Evolutionary conservation across 2,329 filamentous ascomycete genomes (phyloP).

Genomic region (Epichloe typhina): DNA sequence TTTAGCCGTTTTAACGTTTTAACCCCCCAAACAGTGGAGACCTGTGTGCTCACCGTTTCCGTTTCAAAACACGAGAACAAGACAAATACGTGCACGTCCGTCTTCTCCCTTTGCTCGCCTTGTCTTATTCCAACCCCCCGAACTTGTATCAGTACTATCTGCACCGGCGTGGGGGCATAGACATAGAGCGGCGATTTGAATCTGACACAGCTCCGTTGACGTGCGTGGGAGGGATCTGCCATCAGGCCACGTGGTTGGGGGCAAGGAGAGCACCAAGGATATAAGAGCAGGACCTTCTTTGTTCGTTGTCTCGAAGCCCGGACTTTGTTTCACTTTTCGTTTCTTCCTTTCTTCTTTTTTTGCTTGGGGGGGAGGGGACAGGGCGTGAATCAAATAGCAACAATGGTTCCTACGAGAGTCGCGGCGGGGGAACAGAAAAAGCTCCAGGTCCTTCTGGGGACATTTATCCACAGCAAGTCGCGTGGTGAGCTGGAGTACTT

Average conservation of each 20-base stretch:
- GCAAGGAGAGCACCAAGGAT: too few relatives aligned
- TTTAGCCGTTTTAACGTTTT: too few relatives aligned
- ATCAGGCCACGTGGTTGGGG: too few relatives aligned
- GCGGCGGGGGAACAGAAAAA: slow-evolving; percentile 11
- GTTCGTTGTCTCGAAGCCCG: too few relatives aligned
- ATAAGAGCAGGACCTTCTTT: too few relatives aligned
- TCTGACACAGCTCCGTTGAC: too few relatives aligned
- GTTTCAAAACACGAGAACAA: too few relatives aligned
- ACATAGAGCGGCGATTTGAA: background rate
- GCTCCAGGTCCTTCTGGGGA: slow-evolving; percentile 39
- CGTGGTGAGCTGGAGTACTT: slow-evolving; percentile 36
- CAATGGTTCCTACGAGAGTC: slow-evolving; percentile 2
- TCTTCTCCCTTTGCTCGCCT: background rate
- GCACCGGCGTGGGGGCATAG: background rate
- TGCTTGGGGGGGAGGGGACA: background rate
- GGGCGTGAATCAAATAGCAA: background rate
- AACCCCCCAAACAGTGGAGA: background rate
- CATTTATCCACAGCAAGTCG: slow-evolving; percentile 39
- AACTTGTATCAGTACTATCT: background rate
- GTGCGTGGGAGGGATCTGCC: too few relatives aligned
- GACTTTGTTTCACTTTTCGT: too few relatives aligned
- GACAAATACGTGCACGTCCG: background rate
- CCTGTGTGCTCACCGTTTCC: too few relatives aligned
- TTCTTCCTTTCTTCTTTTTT: fast-evolving
- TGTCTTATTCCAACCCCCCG: background rate